Base-by-base conservation (phyloP, 768 basidiomycete species). In the Lactarius deliciosus region DNA sequence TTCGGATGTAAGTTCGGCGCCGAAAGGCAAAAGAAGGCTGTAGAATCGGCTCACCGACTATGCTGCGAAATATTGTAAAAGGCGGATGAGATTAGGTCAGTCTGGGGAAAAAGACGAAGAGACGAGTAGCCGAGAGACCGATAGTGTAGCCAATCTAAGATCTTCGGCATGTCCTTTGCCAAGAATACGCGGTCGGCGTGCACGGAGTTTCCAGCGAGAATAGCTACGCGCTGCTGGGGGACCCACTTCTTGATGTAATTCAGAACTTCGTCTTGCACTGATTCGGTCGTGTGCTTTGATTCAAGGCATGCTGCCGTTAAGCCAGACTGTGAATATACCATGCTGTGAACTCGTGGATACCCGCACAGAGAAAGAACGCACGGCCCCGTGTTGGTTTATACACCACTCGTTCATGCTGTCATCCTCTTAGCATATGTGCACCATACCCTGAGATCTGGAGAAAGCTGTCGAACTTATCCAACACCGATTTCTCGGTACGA, bases 391-490 rank as follows among this genome's bases (percentile, higher is more conserved):
- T 67, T 94, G 92, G 7, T 83, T 83, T 34, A 79, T 86, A 76
- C 94, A 97, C 95, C 95, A 97, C 68, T 87, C 81, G 66, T 86
- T 83, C 95, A 97, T 97, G 20, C 92, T 94, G 69, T 16, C 32
- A 40, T 16, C 53, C 55, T 45, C 34, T 64, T 40, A 67, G 66
- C 22, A 15, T 60, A 53, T 38, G 25, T 22, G 30, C 9, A 11
- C 38, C 15, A 34, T 43, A 40, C 54, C 25, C 61, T 47, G 45
- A 36, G 60, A 43, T 47, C 28, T 22, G 55, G 5, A 53, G 36
- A 38, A 54, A 40, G 63, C 25, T 50, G 20, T 40, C 84, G 73
- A 64, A 93, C 94, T 75, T 77, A 74, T 96, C 90, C 40, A 97
- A 76, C 13, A 83, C 71, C 20, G 77, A 76, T 73, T 91, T 92